Percentiles rank a stretch among this genome's conserved stretches.
Evolutionary conservation across 2,329 filamentous ascomycete genomes (phyloP).

Genomic region (Raffaelea ambrosiae): DNA sequence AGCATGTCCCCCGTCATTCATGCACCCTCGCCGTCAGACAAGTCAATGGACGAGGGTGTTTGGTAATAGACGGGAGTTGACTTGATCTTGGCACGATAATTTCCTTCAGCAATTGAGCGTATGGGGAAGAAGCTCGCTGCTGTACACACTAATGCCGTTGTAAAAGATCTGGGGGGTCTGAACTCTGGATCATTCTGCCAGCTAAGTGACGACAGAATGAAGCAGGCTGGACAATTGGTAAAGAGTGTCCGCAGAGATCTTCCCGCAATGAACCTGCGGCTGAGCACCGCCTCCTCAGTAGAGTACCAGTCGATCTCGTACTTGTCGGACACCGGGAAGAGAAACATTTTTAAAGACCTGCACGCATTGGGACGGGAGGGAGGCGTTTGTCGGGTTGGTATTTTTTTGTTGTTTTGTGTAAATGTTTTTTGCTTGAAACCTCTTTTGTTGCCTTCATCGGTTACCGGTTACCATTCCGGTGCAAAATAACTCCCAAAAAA

Average conservation of each 20-base stretch:
- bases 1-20: constrained; percentile 43
- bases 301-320: too few relatives aligned
- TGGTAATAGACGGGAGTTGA: constrained; percentile 43
- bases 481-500: constrained; percentile 1
- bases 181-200: background rate
- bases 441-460: background rate
- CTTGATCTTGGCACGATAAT: constrained; percentile 45
- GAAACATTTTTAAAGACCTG: too few relatives aligned
- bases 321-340: too few relatives aligned
- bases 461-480: constrained; percentile 8
- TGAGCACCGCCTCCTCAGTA: too few relatives aligned
- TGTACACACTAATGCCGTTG: constrained; percentile 53
- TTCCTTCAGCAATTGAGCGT: constrained; percentile 51
- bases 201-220: background rate
- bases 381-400: constrained; percentile 1
- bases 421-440: too few relatives aligned
- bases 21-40: constrained; percentile 39
- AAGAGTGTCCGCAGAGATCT: too few relatives aligned
- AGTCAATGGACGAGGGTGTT: constrained; percentile 35
- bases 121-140: constrained; percentile 36
- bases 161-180: background rate
- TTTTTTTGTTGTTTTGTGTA: constrained; percentile 3
- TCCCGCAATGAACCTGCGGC: too few relatives aligned
- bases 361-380: background rate
- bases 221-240: too few relatives aligned